Evolutionary conservation across 768 basidiomycete genomes (phyloP).

Genomic region (Auricularia heimuer): DNA sequence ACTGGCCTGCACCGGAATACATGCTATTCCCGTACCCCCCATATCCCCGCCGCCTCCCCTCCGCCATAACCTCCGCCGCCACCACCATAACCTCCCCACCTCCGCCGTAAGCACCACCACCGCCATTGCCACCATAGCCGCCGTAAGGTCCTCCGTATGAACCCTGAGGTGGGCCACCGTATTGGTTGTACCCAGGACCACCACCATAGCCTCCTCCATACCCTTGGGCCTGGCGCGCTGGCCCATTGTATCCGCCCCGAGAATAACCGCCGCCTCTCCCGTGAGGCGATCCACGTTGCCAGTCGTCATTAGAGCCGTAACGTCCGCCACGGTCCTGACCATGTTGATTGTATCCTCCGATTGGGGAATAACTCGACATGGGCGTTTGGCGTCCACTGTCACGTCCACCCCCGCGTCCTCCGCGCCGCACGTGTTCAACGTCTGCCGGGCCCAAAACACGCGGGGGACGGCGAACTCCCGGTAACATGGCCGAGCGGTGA

Average conservation of each 20-base stretch:
- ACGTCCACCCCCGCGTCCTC: slow-evolving; percentile 18
- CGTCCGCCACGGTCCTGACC: neutral
- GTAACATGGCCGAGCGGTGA: slow-evolving; percentile 76
- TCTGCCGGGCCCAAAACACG: slow-evolving; percentile 60
- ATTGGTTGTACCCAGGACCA: slow-evolving; percentile 10
- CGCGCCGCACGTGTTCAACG: slow-evolving; percentile 51
- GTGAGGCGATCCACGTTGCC: slow-evolving; percentile 27
- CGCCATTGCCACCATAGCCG: slow-evolving; percentile 3
- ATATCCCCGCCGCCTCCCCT: slow-evolving; percentile 30
- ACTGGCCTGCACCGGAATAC: slow-evolving; percentile 14
- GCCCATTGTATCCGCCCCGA: slow-evolving; percentile 19
- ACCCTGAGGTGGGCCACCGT: slow-evolving; percentile 4
- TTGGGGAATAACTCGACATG: slow-evolving; percentile 2
- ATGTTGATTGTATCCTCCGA: neutral
- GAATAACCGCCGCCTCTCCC: slow-evolving; percentile 20
- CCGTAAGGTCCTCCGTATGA: slow-evolving; percentile 4
- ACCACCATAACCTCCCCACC: slow-evolving; percentile 29
- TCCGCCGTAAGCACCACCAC: neutral
- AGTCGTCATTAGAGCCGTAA: slow-evolving; percentile 45
- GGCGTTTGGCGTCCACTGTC: slow-evolving; percentile 7
- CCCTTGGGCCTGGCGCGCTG: slow-evolving; percentile 3
- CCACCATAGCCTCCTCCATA: slow-evolving; percentile 11
- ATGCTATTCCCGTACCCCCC: slow-evolving; percentile 22
- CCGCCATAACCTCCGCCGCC: neutral
- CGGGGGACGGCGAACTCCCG: slow-evolving; percentile 51